phyloP scores from a whole-genome alignment of 768 basidiomycete genomes.

The Mycena alexandri region DNA sequence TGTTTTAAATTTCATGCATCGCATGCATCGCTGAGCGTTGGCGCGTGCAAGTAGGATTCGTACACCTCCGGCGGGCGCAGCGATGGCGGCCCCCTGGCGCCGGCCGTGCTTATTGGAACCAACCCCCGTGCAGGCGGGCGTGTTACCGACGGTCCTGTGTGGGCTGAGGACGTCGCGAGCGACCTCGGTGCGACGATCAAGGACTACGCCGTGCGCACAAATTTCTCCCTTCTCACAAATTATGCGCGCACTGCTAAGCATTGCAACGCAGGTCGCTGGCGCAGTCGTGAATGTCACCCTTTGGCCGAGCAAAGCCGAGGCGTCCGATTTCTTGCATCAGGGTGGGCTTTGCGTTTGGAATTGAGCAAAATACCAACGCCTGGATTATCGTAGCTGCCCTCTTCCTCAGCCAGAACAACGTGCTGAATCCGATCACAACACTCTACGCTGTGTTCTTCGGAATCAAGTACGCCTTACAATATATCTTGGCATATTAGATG shows the following conservation, averaged over 20 bases:
- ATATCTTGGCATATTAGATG: no score
- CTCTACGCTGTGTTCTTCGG: constrained; percentile 68
- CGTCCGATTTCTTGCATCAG: constrained; percentile 64
- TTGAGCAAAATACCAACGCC: no score
- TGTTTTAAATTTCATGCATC: constrained; percentile 26
- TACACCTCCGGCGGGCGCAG: constrained; percentile 65
- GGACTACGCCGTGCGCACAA: constrained; percentile 62
- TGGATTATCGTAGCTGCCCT: constrained; percentile 48
- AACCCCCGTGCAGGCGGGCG: constrained; percentile 61
- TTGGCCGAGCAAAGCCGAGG: constrained; percentile 64
- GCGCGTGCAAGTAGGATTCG: constrained; percentile 50
- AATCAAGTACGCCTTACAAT: constrained; percentile 57
- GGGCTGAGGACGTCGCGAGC: constrained; percentile 63
- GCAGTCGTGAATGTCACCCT: constrained; percentile 61
- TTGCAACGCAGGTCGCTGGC: constrained; percentile 50
- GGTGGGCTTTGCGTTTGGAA: constrained; percentile 43
- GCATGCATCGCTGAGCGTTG: no score
- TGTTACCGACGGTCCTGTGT: constrained; percentile 64
- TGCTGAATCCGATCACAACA: constrained; percentile 60
- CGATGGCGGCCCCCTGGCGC: constrained; percentile 60
- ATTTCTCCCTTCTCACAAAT: not conserved
- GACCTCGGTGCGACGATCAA: constrained; percentile 57
- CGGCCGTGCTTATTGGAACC: constrained; percentile 59
- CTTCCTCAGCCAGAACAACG: constrained; percentile 60
- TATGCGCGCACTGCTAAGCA: not conserved